Evolutionary conservation across 129 eudicot genomes (phyloP).

Genomic region (Artemisia tridentata): DNA sequence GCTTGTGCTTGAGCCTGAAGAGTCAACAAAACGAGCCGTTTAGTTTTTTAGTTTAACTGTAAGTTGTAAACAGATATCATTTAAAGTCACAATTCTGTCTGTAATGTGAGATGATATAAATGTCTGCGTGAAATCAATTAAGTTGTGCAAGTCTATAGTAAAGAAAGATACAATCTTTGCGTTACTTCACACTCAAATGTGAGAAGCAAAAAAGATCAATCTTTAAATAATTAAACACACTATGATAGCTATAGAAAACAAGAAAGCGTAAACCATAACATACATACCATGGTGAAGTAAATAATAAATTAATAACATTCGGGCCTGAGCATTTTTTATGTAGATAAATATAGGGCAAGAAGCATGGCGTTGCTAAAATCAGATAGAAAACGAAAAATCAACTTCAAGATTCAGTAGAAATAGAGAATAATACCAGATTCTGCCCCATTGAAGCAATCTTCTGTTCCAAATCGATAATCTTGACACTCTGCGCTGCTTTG

Average conservation of each 20-base stretch:
- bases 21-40: background rate
- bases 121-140: no score
- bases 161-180: no score
- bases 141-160: no score
- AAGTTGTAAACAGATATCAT: background rate
- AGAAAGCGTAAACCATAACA: background rate
- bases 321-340: background rate
- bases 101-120: background rate
- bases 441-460: conserved; percentile 48
- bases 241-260: background rate
- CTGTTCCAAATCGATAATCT: conserved; percentile 41
- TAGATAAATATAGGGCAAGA: conserved; percentile 11
- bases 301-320: background rate
- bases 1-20: conserved; percentile 52
- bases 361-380: background rate
- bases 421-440: conserved; percentile 49
- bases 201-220: background rate
- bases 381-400: background rate
- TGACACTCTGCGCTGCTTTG: conserved; percentile 41
- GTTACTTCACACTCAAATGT: no score
- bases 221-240: background rate
- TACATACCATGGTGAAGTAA: background rate
- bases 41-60: background rate
- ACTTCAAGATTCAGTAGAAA: conserved; percentile 17
- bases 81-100: no score